These are phyloP conservation scores for Rhododendron ovatum DNA, from an alignment of 148 eudicot species.

Conservation along the genomic window DNA sequence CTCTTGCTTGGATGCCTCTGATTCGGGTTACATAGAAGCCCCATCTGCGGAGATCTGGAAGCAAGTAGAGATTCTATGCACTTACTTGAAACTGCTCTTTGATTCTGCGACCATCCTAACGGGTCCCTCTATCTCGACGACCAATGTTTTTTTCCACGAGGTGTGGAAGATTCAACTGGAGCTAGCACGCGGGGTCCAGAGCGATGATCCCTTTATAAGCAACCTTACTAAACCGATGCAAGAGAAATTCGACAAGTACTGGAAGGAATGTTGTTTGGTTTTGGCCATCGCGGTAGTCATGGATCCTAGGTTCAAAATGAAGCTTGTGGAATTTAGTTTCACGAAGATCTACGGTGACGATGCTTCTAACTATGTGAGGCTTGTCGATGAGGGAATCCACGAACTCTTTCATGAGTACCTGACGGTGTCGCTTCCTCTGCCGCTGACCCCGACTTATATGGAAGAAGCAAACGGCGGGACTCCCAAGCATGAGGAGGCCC, in stretches of 20 bases:
- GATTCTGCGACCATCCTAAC: conserved; percentile 64
- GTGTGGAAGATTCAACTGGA: conserved; percentile 90
- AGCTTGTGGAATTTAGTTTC: conserved; percentile 91
- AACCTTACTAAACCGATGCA: conserved; percentile 56
- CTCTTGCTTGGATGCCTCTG: conserved; percentile 66
- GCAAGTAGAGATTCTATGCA: conserved; percentile 54
- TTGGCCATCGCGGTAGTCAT: conserved; percentile 79
- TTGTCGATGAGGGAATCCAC: conserved; percentile 81
- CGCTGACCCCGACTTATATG: conserved; percentile 33
- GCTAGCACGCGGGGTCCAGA: conserved; percentile 58
- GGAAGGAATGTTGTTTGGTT: conserved; percentile 61
- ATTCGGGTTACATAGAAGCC: conserved; percentile 63
- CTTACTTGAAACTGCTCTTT: conserved; percentile 55
- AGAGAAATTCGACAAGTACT: conserved; percentile 69
- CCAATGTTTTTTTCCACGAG: conserved; percentile 77
- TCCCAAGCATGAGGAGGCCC: conserved; percentile 42
- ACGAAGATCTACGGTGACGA: conserved; percentile 70
- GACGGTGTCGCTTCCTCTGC: conserved; percentile 42
- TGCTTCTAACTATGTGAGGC: conserved; percentile 46
- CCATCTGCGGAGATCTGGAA: conserved; percentile 72
- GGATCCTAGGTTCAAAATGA: conserved; percentile 94
- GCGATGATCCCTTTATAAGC: conserved; percentile 58
- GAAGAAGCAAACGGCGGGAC: conserved; percentile 37
- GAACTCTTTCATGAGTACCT: conserved; percentile 74
- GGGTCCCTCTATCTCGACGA: conserved; percentile 36